Evolutionary conservation across 352 stramenopile genomes (phyloP).

Genomic region (Thraustochytrium sp.): DNA sequence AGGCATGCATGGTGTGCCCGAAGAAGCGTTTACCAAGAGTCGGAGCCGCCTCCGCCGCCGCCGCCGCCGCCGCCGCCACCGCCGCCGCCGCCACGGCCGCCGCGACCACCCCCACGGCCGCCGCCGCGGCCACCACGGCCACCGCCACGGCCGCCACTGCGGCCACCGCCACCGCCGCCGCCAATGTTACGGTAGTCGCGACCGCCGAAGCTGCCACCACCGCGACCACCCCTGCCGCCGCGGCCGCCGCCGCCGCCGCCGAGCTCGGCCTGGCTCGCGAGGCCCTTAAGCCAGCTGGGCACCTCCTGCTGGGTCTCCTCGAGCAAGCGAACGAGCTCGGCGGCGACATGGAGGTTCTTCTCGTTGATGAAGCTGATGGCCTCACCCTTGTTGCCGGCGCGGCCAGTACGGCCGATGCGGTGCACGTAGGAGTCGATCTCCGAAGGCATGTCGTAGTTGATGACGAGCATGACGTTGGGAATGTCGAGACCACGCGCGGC

Average conservation of each 20-base stretch:
- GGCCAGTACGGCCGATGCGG: constrained; percentile 95
- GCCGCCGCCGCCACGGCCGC: constrained; percentile 50
- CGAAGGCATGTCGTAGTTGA: constrained; percentile 97
- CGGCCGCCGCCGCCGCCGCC: constrained; percentile 2
- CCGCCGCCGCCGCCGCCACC: constrained; percentile 11
- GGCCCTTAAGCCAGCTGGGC: constrained; percentile 40
- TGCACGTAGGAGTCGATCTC: constrained; percentile 99
- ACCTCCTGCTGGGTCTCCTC: constrained; percentile 51
- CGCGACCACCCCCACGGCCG: constrained; percentile 57
- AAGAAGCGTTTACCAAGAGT: constrained; percentile 28
- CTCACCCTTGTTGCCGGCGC: constrained; percentile 93
- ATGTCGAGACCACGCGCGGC: constrained; percentile 96
- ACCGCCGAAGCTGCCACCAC: constrained; percentile 44
- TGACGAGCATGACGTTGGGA: constrained; percentile 85
- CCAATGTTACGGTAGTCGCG: constrained; percentile 57
- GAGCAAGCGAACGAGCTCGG: constrained; percentile 92
- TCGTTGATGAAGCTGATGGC: constrained; percentile 98
- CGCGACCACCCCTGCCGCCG: not conserved
- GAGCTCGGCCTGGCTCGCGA: constrained; percentile 61
- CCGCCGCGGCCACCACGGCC: constrained; percentile 44
- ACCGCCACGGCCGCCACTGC: constrained; percentile 58
- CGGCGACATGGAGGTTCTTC: constrained; percentile 93
- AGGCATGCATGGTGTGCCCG: too few relatives aligned
- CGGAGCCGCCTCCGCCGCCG: constrained; percentile 10
- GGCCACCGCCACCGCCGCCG: constrained; percentile 64